Evolutionary conservation across 2,329 filamentous ascomycete species (phyloP).

Genomic region (Pseudogymnoascus sp.): DNA sequence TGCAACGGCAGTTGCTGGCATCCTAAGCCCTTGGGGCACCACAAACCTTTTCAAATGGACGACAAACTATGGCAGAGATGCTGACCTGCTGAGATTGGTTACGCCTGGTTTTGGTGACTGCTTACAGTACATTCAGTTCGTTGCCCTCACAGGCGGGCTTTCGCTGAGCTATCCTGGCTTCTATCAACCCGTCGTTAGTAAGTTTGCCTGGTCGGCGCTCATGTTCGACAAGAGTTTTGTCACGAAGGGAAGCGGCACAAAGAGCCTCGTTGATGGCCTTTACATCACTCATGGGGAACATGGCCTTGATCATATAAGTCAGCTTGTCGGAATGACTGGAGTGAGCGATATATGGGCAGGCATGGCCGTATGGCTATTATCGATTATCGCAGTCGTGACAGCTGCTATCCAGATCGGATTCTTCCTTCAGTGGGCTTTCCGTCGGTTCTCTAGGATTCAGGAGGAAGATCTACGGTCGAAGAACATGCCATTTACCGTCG

Average conservation of each 20-base stretch:
- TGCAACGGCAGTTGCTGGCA: constrained; percentile 75
- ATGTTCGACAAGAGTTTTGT: constrained; percentile 93
- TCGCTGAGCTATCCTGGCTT: constrained; percentile 87
- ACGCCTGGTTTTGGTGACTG: constrained; percentile 96
- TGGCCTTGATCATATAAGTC: constrained; percentile 70
- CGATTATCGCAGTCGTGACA: constrained; percentile 62
- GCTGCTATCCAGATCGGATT: constrained; percentile 72
- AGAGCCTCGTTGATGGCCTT: constrained; percentile 73
- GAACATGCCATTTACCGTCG: constrained; percentile 79
- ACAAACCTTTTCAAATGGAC: constrained; percentile 89
- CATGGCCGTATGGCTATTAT: constrained; percentile 84
- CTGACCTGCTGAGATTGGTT: constrained; percentile 81
- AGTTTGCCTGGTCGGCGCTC: constrained; percentile 78
- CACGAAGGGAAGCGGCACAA: constrained; percentile 55
- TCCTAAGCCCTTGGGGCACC: constrained; percentile 91
- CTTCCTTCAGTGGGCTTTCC: constrained; percentile 65
- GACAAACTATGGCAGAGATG: constrained; percentile 93
- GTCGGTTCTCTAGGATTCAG: constrained; percentile 59
- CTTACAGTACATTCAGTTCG: constrained; percentile 92
- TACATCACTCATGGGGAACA: constrained; percentile 72
- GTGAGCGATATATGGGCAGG: constrained; percentile 83
- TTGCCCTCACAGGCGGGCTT: constrained; percentile 78
- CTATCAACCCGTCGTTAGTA: constrained; percentile 85
- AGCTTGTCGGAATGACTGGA: constrained; percentile 72
- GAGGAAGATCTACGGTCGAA: constrained; percentile 87